Evolutionary conservation across 495 filamentous ascomycete genomes (phyloP), one percentile per base, ranked within the genome.

Genomic region (Penicillium bovifimosum): DNA sequence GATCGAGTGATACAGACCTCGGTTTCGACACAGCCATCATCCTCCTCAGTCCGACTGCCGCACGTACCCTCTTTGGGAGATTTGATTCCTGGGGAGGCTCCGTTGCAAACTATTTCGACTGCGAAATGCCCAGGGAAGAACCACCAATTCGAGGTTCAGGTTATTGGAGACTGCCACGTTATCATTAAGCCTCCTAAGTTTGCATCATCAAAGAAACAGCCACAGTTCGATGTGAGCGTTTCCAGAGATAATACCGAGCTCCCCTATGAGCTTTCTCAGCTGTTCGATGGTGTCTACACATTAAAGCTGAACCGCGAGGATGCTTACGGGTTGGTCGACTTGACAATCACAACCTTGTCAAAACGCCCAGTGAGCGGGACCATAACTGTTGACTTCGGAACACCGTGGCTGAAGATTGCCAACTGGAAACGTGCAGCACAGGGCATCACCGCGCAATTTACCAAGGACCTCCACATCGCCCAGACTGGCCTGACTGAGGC

Each of bases 91-190:
- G 54, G 60, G 6, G 58, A 63, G 7, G 35, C 62, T 17, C 57
- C 60, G 9, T 56, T 40, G 8, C 54, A 62, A 6, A 14, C 53
- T 27, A 54, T 61, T 27, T 49, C 63, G n/a, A 31, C 54, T 26
- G 20, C 52, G 11, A 53, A 52, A 13, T 27, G 47, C 18, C 43
- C 53, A 24, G 52, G 29, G 10, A 52, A 39, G 1, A 39, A 68
- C 1, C 70, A 79, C 35, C 54, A 66, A 5, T 85, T 84, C 62
- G 79, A 82, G 54, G 68, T 85, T n/a, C 79, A 83, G 52, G 72
- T 80, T 24, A 71, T 85, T 55, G 83, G 81, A 8, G 78, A 85
- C 53, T 76, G 73, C 50, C 77, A 86, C 58, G 74, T 86, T 50
- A 60, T 84, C 26, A 74, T 86, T 49, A 79, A 77, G 41, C 77